Evolutionary conservation across 768 basidiomycete species (phyloP).

Genomic region (Scleroderma citrinum): DNA sequence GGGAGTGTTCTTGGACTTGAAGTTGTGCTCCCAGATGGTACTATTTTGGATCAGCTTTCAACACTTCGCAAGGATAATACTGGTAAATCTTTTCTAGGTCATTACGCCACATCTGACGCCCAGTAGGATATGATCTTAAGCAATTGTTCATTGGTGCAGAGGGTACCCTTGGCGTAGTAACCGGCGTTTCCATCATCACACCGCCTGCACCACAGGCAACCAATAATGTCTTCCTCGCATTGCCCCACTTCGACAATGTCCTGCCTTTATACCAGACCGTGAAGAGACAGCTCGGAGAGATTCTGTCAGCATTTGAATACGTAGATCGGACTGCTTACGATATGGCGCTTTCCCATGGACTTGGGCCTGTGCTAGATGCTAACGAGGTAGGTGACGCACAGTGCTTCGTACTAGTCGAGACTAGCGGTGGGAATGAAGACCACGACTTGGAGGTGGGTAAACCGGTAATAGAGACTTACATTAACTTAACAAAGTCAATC

Average conservation of each 20-base stretch:
- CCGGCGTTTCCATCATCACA: constrained; percentile 90
- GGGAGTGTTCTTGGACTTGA: constrained; percentile 94
- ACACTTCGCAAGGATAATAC: constrained; percentile 96
- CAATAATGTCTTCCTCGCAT: constrained; percentile 87
- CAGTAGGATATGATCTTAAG: constrained; percentile 92
- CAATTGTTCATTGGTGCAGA: constrained; percentile 98
- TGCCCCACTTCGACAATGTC: constrained; percentile 83
- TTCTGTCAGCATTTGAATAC: constrained; percentile 96
- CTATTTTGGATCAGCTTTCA: constrained; percentile 83
- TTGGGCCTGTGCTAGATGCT: constrained; percentile 69
- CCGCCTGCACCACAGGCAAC: constrained; percentile 77
- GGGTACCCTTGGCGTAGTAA: constrained; percentile 93
- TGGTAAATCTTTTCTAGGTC: constrained; percentile 41
- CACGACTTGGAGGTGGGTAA: constrained; percentile 84
- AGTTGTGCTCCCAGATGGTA: constrained; percentile 92
- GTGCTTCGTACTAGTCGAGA: constrained; percentile 92
- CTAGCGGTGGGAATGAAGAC: constrained; percentile 85
- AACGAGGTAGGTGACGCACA: constrained; percentile 71
- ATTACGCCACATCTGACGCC: background rate
- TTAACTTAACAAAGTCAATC: constrained; percentile 1
- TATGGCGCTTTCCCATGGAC: constrained; percentile 76
- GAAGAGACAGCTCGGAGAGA: constrained; percentile 83
- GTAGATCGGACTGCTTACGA: constrained; percentile 86
- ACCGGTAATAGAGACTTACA: constrained; percentile 4
- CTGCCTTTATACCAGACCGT: constrained; percentile 79